Base-by-base conservation (phyloP, 495 filamentous ascomycete genomes). In the Pyronema domesticum region DNA sequence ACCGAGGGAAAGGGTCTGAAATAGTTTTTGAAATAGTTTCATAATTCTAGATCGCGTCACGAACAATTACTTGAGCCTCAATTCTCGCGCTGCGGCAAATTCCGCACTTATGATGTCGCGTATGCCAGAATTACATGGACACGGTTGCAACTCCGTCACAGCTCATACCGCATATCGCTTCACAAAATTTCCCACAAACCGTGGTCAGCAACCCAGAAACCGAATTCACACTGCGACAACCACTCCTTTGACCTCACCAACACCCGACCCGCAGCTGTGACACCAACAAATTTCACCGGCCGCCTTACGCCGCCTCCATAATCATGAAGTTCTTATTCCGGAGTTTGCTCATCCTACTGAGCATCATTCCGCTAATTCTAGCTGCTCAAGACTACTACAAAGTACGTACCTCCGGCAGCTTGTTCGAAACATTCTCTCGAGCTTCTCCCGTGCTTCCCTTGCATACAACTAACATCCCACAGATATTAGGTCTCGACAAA, bases 381-480 rank as follows among this genome's bases (percentile, higher is more conserved):
- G 13, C 45, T 9, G 77, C 79, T 14, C 79, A 95, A 61, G 91
- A 96, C 64, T 96, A 85, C 69, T 98, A 98, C 68, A 93, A 94
- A 67, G 81, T 82, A 67, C 36, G 57, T 39, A 42, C 13, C 13
- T 37, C 13, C 42, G 47, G 19, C 18, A 49, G 30, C 49, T 46
- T 37, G 33, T 37, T 10, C 33, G 23, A 30, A 5, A 30, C 5
- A 5, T 30, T 30, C 47, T 36, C 36, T 23, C 30, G 7, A 47
- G 10, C 11, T 47, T 19, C 45, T 17, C 23, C 61, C 37, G 33
- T 51, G 33, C 30, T 39, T 48, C 47, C 56, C 44, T 53, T 35
- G 9, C 11, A 13, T 17, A 35, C 18, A 34, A 13, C 47, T 50
- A 50, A 50, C 30, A 34, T 10, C 47, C 2, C 11, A 1, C 18